phyloP scores from a whole-genome alignment of 495 filamentous ascomycete genomes.

The Zalerion maritima region DNA sequence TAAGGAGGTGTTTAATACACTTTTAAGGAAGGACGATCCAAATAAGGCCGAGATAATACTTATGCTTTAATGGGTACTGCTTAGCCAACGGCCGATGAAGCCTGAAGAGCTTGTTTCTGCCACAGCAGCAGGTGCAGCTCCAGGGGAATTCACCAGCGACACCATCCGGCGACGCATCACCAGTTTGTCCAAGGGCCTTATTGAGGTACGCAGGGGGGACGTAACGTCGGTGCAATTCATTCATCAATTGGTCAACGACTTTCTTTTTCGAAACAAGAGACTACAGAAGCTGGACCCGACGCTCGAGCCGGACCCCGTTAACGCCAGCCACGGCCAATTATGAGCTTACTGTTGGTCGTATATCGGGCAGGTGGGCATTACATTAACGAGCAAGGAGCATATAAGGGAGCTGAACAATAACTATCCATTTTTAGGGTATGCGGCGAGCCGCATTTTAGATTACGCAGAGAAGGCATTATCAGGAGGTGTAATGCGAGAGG shows the following conservation, averaged over 20 bases:
- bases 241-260: slow-evolving; percentile 9
- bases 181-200: slow-evolving; percentile 7
- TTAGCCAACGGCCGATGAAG: background rate
- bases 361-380: background rate
- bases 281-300: slow-evolving; percentile 6
- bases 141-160: slow-evolving; percentile 1
- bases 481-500: background rate
- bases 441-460: background rate
- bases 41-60: slow-evolving; percentile 3
- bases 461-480: slow-evolving; percentile 6
- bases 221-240: slow-evolving; percentile 9
- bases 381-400: background rate
- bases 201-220: slow-evolving; percentile 3
- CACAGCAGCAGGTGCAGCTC: background rate
- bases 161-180: slow-evolving; percentile 9
- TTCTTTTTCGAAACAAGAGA: slow-evolving; percentile 5
- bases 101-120: slow-evolving; percentile 8
- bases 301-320: slow-evolving; percentile 2
- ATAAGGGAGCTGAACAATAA: too few relatives aligned
- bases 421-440: slow-evolving; percentile 1
- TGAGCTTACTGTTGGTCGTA: slow-evolving; percentile 1
- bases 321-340: slow-evolving; percentile 4
- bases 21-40: slow-evolving; percentile 1
- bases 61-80: slow-evolving; percentile 8
- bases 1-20: slow-evolving; percentile 2